phyloP scores from a whole-genome alignment of 257 asterid genomes.

The Prunella vulgaris region DNA sequence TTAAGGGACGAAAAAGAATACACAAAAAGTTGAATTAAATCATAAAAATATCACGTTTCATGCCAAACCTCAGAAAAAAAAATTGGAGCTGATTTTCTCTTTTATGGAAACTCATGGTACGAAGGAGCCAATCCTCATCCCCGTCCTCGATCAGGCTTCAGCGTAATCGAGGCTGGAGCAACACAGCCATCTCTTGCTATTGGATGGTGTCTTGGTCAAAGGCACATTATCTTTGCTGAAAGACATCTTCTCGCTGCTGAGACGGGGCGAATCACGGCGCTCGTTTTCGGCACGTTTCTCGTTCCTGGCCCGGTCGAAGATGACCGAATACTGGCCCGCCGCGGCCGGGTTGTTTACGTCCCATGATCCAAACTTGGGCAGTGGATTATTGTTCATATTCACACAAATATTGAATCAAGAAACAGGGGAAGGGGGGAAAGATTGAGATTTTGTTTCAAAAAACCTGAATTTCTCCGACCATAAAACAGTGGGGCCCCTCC shows the following conservation, averaged over 20 bases:
- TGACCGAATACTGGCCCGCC: conserved; percentile 39
- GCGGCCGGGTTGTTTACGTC: conserved; percentile 43
- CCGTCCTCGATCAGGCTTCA: conserved; percentile 19
- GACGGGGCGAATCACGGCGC: conserved; percentile 22
- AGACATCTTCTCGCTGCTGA: conserved; percentile 14
- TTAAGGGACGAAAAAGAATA: background rate
- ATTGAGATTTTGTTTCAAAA: background rate
- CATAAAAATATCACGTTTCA: background rate
- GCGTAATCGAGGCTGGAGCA: conserved; percentile 31
- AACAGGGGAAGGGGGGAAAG: background rate
- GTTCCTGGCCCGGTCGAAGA: conserved; percentile 40
- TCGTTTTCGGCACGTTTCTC: conserved; percentile 29
- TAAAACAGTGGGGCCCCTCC: conserved; percentile 6
- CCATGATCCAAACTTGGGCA: conserved; percentile 58
- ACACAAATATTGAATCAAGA: conserved; percentile 17
- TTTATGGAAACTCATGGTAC: background rate
- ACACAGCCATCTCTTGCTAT: conserved; percentile 40
- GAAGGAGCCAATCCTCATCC: too few relatives aligned
- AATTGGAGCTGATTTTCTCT: background rate
- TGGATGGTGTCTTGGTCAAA: conserved; percentile 9
- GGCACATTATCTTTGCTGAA: conserved; percentile 13
- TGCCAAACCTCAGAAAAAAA: background rate
- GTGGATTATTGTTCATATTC: conserved; percentile 27
- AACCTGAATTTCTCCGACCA: background rate
- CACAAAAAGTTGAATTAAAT: background rate